A percentile compares a stretch with the other conserved stretches of the same genome.
Conservation (phyloP, 2,329 filamentous ascomycete species). For the Magnaporthiopsis incrustans region DNA sequence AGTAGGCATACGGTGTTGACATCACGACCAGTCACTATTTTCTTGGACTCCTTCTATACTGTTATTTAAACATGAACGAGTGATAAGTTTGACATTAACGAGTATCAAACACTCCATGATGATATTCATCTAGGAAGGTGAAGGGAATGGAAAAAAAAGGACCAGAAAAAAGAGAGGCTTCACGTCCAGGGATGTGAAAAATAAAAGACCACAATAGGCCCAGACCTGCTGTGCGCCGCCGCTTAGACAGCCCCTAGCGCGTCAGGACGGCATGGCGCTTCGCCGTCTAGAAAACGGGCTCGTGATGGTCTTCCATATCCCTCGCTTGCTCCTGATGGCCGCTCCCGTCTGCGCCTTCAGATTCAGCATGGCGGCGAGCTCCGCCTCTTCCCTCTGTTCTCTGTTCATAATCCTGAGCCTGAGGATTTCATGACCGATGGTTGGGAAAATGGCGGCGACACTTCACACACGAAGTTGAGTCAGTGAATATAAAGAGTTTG, state of each 20-base stretch:
- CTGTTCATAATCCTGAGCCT: constrained; percentile 17
- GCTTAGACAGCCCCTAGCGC: too few relatives aligned
- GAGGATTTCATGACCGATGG: constrained; percentile 26
- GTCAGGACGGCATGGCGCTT: not conserved
- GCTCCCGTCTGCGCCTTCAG: constrained; percentile 6
- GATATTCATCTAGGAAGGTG: not conserved
- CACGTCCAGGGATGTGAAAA: too few relatives aligned
- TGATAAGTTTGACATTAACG: not conserved
- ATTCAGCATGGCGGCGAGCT: constrained; percentile 9
- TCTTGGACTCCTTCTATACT: too few relatives aligned
- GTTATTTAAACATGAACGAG: too few relatives aligned
- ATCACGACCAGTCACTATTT: too few relatives aligned
- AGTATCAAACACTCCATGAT: not conserved
- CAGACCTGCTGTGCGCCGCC: not conserved
- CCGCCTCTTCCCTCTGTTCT: constrained; percentile 17
- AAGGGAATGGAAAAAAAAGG: not conserved
- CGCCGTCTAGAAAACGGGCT: not conserved
- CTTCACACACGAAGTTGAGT: constrained; percentile 2
- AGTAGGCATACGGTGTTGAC: not conserved
- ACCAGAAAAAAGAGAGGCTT: not conserved
- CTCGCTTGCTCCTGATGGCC: not conserved
- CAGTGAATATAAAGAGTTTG: not conserved
- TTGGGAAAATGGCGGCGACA: constrained; percentile 24
- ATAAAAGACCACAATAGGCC: not conserved
- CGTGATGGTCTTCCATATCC: constrained; percentile 4